Conservation (phyloP, 2,329 filamentous ascomycete genomes). For the Coleophoma crateriformis region DNA sequence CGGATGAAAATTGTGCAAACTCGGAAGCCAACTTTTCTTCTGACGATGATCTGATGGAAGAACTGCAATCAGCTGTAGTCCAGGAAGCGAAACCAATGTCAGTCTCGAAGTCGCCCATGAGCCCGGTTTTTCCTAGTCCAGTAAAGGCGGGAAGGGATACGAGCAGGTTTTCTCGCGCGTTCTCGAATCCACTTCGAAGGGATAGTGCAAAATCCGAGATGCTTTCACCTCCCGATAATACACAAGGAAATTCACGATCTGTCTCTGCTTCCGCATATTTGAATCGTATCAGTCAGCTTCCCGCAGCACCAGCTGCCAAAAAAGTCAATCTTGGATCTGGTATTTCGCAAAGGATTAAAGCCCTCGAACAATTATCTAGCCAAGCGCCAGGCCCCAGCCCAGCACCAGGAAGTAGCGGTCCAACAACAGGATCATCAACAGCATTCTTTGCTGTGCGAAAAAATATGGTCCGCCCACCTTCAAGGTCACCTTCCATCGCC, state of each 20-base stretch:
- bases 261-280: slow-evolving; percentile 48
- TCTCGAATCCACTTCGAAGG: slow-evolving; percentile 29
- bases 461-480: slow-evolving; percentile 23
- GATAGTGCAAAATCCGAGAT: slow-evolving; percentile 28
- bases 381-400: slow-evolving; percentile 30
- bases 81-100: slow-evolving; percentile 77
- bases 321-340: slow-evolving; percentile 82
- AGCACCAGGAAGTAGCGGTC: slow-evolving; percentile 6
- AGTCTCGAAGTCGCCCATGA: slow-evolving; percentile 79
- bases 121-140: slow-evolving; percentile 48
- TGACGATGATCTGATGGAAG: slow-evolving; percentile 82
- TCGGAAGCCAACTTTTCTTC: slow-evolving; percentile 49
- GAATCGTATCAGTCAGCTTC: slow-evolving; percentile 48
- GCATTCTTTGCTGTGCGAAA: slow-evolving; percentile 56
- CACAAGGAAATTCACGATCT: slow-evolving; percentile 19
- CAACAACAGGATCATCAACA: slow-evolving; percentile 38
- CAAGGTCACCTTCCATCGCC: slow-evolving; percentile 29
- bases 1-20: slow-evolving; percentile 24
- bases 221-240: slow-evolving; percentile 31
- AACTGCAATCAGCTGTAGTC: slow-evolving; percentile 74
- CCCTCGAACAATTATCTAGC: slow-evolving; percentile 72
- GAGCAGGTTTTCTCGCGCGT: slow-evolving; percentile 22
- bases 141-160: slow-evolving; percentile 14
- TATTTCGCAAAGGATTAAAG: slow-evolving; percentile 92
- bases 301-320: slow-evolving; percentile 50